Evolutionary conservation across 495 filamentous ascomycete species (phyloP).

Genomic region (Aspergillus campestris): DNA sequence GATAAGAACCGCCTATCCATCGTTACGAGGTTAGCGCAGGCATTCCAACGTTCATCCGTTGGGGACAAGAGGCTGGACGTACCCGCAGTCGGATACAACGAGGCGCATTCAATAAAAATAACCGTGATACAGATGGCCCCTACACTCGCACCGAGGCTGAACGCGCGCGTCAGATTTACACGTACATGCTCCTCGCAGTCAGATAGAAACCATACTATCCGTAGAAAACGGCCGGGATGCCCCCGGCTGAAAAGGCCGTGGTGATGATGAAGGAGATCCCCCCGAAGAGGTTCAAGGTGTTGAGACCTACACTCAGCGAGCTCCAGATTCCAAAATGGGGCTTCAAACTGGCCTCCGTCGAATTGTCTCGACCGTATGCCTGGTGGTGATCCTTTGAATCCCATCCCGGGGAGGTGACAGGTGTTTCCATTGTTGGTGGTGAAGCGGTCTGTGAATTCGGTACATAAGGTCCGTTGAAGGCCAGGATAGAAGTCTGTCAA

Average conservation of each 20-base stretch:
- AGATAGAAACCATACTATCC: constrained; percentile 1
- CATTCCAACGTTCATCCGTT: no score
- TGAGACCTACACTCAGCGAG: neutral
- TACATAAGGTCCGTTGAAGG: no score
- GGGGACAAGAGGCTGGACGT: no score
- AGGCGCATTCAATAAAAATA: neutral
- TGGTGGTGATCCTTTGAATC: no score
- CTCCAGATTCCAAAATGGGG: no score
- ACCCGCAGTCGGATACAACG: constrained; percentile 1
- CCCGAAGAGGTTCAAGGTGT: constrained; percentile 1
- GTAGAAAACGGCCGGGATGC: constrained; percentile 1
- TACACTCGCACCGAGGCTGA: neutral
- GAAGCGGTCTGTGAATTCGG: no score
- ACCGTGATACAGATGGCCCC: constrained; percentile 1
- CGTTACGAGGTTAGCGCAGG: no score
- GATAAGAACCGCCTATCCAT: constrained; percentile 1
- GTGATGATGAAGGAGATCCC: constrained; percentile 3
- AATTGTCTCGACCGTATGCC: no score
- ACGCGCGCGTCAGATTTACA: neutral
- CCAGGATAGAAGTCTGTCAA: no score
- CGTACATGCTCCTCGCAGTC: neutral
- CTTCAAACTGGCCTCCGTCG: no score
- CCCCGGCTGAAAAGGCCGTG: neutral
- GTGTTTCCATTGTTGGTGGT: no score
- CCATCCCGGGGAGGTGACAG: no score